phyloP scores from a whole-genome alignment of 371 early-diverging fungal species.

The Apophysomyces elegans region DNA sequence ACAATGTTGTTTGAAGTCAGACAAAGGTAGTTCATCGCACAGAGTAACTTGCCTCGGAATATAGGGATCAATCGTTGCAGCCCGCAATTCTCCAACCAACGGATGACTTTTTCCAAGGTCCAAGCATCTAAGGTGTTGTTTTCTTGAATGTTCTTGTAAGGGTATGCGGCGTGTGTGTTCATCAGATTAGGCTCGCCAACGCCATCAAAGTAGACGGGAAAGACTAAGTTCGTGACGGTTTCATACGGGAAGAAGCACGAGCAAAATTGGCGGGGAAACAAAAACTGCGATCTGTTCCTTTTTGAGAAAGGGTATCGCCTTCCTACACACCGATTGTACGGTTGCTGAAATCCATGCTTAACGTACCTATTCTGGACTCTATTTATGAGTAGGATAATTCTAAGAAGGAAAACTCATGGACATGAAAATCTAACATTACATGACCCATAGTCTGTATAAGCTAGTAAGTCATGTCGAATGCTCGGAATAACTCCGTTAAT shows the following conservation, averaged over 20 bases:
- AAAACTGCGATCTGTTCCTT: no score
- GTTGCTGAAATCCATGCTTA: no score
- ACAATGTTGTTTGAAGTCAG: not conserved
- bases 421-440: no score
- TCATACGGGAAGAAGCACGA: not conserved
- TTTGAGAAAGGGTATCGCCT: no score
- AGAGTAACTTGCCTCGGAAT: conserved; percentile 21
- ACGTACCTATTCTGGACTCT: no score
- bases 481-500: no score
- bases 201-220: conserved; percentile 19
- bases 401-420: no score
- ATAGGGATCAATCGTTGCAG: conserved; percentile 10
- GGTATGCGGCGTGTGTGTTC: conserved; percentile 13
- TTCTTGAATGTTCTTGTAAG: not conserved
- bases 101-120: conserved; percentile 27
- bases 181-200: conserved; percentile 20
- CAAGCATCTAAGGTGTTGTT: conserved; percentile 13
- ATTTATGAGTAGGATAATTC: no score
- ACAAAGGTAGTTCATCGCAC: not conserved
- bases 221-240: conserved; percentile 11
- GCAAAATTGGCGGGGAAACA: not conserved
- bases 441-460: no score
- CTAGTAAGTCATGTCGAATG: no score
- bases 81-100: conserved; percentile 26
- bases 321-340: no score